Evolutionary conservation across 139 green algal species (phyloP), one percentile per base, ranked within the genome.

Genomic region (Nannochloris sp.): DNA sequence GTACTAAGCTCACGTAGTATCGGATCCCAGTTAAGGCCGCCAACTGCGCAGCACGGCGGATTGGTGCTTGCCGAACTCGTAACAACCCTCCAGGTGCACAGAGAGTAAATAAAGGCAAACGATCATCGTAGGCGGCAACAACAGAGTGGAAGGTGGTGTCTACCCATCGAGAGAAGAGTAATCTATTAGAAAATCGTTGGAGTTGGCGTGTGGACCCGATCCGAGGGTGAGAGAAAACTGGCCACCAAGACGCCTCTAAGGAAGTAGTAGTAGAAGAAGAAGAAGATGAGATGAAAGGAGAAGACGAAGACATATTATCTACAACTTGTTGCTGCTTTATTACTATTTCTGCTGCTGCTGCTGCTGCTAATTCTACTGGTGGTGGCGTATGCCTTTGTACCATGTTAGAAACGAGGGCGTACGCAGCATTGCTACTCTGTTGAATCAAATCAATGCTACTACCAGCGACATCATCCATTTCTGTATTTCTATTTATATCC

Each of bases 161-260:
- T 39, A 69, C 12, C 53, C 59, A 60, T 24, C 53, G 15, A 23
- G 70, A 35, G 29, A 76, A 24, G 1, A 48, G 59, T 7, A 79
- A 48, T 58, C 70, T 61, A 38, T 87, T 87, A 29, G 69, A 24
- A 67, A 87, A 87, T 33, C 75, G 64, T 64, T 87, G 78, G 19
- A 85, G 70, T 10, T 67, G 51, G 19, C 81, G 64, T 3, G 81
- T 85, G 71, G 47, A 73, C 44, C 36, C 33, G 34, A 87, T 65
- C 13, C 54, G 35, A 30, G 61, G 60, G 53, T 85, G 78, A 27
- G 79, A 58, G 27, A 80, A 65, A 12, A 62, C 38, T 8, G 74
- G 66, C 77, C 74, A 85, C 29, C 32, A 61, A 15, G 46, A 73
- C 4, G 32, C 14, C 33, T 68, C 66, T 31, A 65, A 15, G 4